A percentile compares a stretch with the other conserved stretches of the same genome.
These are phyloP conservation scores for sunflower (Helianthus annuus) DNA, from an alignment of 129 eudicot genomes.

Conservation along the genomic window DNA sequence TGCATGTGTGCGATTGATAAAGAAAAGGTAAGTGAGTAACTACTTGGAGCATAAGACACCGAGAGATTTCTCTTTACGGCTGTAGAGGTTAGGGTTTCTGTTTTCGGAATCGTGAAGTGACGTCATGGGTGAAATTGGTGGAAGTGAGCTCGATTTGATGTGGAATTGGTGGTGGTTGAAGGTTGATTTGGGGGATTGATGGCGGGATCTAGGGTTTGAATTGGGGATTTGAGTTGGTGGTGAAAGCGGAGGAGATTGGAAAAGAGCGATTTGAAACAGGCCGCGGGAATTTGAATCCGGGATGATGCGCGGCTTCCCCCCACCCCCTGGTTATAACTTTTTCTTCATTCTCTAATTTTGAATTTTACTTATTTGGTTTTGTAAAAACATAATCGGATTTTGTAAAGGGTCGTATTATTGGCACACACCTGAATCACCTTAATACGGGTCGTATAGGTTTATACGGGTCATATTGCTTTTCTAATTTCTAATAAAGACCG, in stretches of 20 bases:
- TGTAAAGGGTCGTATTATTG: too few relatives aligned
- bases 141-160: constrained; percentile 19
- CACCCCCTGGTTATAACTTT: background rate
- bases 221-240: constrained; percentile 17
- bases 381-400: too few relatives aligned
- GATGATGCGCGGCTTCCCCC: constrained; percentile 30
- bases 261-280: background rate
- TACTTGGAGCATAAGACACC: constrained; percentile 76
- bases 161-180: background rate
- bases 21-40: background rate
- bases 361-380: too few relatives aligned
- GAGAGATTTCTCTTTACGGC: constrained; percentile 73
- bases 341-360: too few relatives aligned
- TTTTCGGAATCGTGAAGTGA: constrained; percentile 37
- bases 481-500: too few relatives aligned
- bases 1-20: background rate
- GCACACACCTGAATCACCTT: too few relatives aligned
- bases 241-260: background rate
- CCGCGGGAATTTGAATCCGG: constrained; percentile 44
- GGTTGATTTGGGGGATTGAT: constrained; percentile 4
- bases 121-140: constrained; percentile 28
- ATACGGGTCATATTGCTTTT: too few relatives aligned
- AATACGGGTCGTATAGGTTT: too few relatives aligned
- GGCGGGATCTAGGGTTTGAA: constrained; percentile 30
- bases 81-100: constrained; percentile 39